A percentile compares a stretch with the other conserved stretches of the same genome.
Evolutionary conservation across 2,329 filamentous ascomycete species (phyloP).

Genomic region (Microdochium nivale): DNA sequence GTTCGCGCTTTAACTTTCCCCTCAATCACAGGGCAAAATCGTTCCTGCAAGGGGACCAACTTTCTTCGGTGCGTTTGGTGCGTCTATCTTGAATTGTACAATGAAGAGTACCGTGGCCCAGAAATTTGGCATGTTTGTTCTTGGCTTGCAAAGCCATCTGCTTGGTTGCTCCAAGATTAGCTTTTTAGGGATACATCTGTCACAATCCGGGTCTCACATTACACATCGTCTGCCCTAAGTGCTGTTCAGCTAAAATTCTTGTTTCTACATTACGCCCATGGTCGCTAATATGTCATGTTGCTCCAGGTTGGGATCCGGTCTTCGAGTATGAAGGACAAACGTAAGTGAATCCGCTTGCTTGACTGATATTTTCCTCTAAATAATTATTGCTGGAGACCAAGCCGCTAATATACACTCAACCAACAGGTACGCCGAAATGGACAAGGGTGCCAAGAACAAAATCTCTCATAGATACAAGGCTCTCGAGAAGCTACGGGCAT

Average conservation of each 20-base stretch:
- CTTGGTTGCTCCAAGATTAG: too few relatives aligned
- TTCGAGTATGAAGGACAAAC: slow-evolving; percentile 92
- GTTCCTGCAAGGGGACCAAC: slow-evolving; percentile 73
- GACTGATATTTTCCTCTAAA: not conserved
- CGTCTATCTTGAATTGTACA: slow-evolving; percentile 26
- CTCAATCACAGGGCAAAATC: slow-evolving; percentile 53
- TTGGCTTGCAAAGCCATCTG: too few relatives aligned
- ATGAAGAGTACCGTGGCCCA: too few relatives aligned
- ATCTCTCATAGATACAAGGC: slow-evolving; percentile 88
- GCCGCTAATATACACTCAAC: not conserved
- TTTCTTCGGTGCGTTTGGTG: slow-evolving; percentile 88
- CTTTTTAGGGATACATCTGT: too few relatives aligned
- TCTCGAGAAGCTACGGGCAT: slow-evolving; percentile 75
- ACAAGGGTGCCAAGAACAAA: slow-evolving; percentile 75
- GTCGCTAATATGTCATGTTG: not conserved
- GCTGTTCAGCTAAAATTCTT: not conserved
- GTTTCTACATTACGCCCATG: not conserved
- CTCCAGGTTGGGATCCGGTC: slow-evolving; percentile 83
- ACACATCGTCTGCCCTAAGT: too few relatives aligned
- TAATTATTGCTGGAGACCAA: too few relatives aligned
- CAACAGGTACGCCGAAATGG: slow-evolving; percentile 82
- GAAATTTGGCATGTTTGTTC: too few relatives aligned
- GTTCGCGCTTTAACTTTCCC: too few relatives aligned
- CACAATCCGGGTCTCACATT: too few relatives aligned
- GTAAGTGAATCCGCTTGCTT: slow-evolving; percentile 25